These are phyloP conservation scores for Sporisorium graminicola DNA, from an alignment of 1,284 basidiomycete genomes.

Conservation along the genomic window DNA sequence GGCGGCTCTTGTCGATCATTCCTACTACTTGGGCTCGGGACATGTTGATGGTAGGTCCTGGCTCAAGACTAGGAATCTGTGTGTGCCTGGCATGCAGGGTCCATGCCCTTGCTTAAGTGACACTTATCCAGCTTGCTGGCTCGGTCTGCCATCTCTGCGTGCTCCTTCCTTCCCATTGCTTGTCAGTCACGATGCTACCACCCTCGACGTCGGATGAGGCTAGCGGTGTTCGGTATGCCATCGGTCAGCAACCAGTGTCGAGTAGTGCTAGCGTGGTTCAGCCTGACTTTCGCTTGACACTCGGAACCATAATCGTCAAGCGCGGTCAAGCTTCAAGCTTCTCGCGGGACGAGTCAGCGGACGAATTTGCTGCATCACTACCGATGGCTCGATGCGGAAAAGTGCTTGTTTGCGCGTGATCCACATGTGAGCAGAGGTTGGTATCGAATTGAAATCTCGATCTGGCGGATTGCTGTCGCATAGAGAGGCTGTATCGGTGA, in stretches of 20 bases:
- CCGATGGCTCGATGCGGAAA: not conserved
- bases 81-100: constrained; percentile 5
- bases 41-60: not conserved
- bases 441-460: not conserved
- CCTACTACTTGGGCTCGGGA: not conserved
- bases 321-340: not conserved
- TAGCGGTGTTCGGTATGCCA: not conserved
- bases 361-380: not conserved
- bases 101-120: not conserved
- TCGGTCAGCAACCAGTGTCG: constrained; percentile 9
- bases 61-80: not conserved
- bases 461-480: not conserved
- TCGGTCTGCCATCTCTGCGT: not conserved
- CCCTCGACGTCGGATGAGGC: not conserved
- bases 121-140: not conserved
- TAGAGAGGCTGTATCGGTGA: not conserved
- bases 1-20: not conserved
- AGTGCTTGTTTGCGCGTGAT: too few species aligned
- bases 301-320: not conserved
- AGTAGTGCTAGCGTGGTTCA: not conserved
- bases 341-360: not conserved
- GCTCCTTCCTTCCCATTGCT: not conserved
- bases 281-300: not conserved
- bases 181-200: not conserved
- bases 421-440: not conserved